Evolutionary conservation across 148 eudicot genomes (phyloP).

Genomic region (Tetragonia tetragonoides): DNA sequence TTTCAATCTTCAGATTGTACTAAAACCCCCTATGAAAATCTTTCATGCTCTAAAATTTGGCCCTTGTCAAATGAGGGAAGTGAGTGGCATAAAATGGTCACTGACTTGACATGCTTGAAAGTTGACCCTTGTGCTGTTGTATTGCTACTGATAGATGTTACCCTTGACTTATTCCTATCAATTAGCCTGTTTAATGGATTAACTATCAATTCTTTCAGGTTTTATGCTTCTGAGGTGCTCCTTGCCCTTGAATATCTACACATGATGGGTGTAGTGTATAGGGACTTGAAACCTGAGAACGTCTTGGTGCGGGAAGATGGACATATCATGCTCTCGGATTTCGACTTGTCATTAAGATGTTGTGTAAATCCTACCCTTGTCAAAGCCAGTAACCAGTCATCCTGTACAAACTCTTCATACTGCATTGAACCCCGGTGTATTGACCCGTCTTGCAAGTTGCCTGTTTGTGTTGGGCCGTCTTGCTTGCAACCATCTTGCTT

Average conservation of each 20-base stretch:
- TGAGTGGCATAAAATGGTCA: slow-evolving; percentile 18
- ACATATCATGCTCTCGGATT: slow-evolving; percentile 84
- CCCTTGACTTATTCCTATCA: neutral
- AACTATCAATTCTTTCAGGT: slow-evolving; percentile 39
- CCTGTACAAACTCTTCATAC: slow-evolving; percentile 50
- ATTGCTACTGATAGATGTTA: neutral
- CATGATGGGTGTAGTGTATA: slow-evolving; percentile 85
- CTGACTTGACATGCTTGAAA: slow-evolving; percentile 18
- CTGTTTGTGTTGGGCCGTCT: slow-evolving; percentile 60
- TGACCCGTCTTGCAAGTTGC: slow-evolving; percentile 56
- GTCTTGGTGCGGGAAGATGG: slow-evolving; percentile 85
- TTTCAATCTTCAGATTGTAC: neutral
- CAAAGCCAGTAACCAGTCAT: slow-evolving; percentile 37
- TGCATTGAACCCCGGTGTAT: slow-evolving; percentile 68
- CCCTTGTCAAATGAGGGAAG: slow-evolving; percentile 6
- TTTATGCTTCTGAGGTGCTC: slow-evolving; percentile 83
- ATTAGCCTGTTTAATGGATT: neutral
- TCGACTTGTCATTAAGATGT: slow-evolving; percentile 72
- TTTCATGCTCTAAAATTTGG: slow-evolving; percentile 4
- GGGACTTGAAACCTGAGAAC: slow-evolving; percentile 85
- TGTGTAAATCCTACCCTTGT: slow-evolving; percentile 64
- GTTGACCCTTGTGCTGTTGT: slow-evolving; percentile 2
- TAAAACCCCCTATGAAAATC: neutral
- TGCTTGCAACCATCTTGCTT: slow-evolving; percentile 79
- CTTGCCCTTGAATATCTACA: slow-evolving; percentile 82